Evolutionary conservation across 257 asterid species (phyloP), one percentile per base, ranked within the genome.

Genomic region (Fraxinus americana): DNA sequence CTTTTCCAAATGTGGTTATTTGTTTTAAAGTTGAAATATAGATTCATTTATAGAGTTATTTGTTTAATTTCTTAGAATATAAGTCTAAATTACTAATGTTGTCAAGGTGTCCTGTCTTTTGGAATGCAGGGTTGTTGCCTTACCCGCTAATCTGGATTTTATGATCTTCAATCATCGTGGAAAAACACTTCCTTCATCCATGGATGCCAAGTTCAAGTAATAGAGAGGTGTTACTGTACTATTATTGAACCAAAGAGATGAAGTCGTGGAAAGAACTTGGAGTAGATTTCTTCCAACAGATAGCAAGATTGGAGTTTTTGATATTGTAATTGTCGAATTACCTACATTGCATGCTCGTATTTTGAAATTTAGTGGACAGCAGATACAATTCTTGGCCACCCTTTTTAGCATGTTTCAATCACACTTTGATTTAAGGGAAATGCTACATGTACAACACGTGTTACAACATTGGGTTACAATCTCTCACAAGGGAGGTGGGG

Each of bases 81-180:
- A 52, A 25, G 27, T 23, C 68, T 21, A 23, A 61, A 57, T 19
- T 19, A 5, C 10, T 52, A 57, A 61, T 61, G 34, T 23, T 61
- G 34, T 23, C 68, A 61, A 21, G 32, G 68, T 61, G 17, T 7
- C 35, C 9, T 61, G 34, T 73, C 71, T 65, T 80, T 71, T 81
- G 76, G 74, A 52, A 45, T 77, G 86, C 92, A 96, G 99, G 90
- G 92, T 93, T 72, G 97, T 96, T 29, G 80, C 91, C 68, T 79
- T 93, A 76, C 94, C 99, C 27, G 89, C 87, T 75, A 96, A 96
- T 87, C 85, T 91, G 83, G 99, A 93, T 86, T 96, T 91, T 82
- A 91, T 96, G 94, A 90, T 93, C 75, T 96, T 96, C 75, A 93
- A 96, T 82, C 99, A 96, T 79, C 99, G 99, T 23, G 99, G 97